These are phyloP conservation scores for Platanus orientalis DNA, from an alignment of 164 flowering plant genomes.

Conservation along the genomic window DNA sequence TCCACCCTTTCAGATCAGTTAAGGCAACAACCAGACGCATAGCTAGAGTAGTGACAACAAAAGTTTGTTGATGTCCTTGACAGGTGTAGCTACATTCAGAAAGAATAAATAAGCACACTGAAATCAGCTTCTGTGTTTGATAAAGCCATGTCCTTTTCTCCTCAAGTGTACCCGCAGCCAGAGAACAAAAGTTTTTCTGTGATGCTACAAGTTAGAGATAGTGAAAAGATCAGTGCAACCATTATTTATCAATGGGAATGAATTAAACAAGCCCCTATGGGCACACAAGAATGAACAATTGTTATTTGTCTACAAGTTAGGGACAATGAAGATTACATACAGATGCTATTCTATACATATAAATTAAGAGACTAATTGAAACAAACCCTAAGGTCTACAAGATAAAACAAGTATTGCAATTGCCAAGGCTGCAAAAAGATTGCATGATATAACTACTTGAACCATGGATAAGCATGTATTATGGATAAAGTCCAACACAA, in stretches of 20 bases:
- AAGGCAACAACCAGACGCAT: constrained; percentile 70
- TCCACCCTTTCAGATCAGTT: constrained; percentile 81
- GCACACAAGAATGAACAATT: background rate
- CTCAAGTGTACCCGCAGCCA: constrained; percentile 57
- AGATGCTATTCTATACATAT: background rate
- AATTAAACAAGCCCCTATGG: background rate
- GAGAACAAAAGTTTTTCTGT: constrained; percentile 59
- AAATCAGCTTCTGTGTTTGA: constrained; percentile 65
- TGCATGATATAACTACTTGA: background rate
- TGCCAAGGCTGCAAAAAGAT: no score
- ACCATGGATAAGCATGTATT: background rate
- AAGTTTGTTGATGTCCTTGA: constrained; percentile 29
- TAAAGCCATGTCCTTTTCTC: constrained; percentile 68
- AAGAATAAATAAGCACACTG: constrained; percentile 60
- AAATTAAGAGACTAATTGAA: background rate
- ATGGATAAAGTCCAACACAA: background rate
- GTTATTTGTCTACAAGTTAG: background rate
- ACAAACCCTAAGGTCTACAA: background rate
- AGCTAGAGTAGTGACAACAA: constrained; percentile 48
- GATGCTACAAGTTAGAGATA: constrained; percentile 39
- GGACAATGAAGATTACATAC: background rate
- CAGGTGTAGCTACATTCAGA: constrained; percentile 37
- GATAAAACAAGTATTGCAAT: background rate
- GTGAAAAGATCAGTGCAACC: background rate
- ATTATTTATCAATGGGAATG: background rate